Base-by-base conservation (phyloP, 495 filamentous ascomycete genomes). In the Pseudoneurospora amorphoporcata region DNA sequence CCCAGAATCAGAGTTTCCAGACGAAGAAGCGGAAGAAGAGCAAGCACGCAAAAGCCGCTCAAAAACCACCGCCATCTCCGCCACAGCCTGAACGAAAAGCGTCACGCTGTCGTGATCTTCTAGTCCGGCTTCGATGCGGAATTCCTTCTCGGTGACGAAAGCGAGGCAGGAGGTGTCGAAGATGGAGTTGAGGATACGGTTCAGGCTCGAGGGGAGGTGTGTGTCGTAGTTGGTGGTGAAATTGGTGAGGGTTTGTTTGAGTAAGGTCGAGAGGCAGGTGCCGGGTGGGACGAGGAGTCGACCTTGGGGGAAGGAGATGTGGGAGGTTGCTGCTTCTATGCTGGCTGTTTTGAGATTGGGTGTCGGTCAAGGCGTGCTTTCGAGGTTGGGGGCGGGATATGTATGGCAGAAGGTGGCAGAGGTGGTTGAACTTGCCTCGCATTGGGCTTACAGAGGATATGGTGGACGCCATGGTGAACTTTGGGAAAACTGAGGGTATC, bases 71-170 rank as follows among this genome's bases (percentile, higher is more conserved):
- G 75, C 76, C 42, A 81, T 76, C 32, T 77, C 80, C 3, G 76
- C 75, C 0, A 81, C 73, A 40, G 79, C 80, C 38, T 81, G 79
- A 19, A 76, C 38, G 38, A 77, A 78, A 3, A 81, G 69, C 16
- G 53, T 70, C 2, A 74, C 61, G 65, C 70, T 79, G 37, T 76
- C 80, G 39, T 77, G 76, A 53, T 79, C 78, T 39, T 75, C 74
- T 17, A 80, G 73, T 0, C 68, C 74, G 12, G 73, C 75, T 10
- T 79, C 69, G 61, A 76, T 75, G 8, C 58, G 72, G 2, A 69
- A 69, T 4, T 72, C 73, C 4, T 75, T 70, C 14, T 78, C 73
- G 2, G 77, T 77, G 53, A 80, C 78, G 70, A 78, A 75, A 65
- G 73, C 72, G 8, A 68, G 75, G 12, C 71, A 73, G 39, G 71